A percentile compares a stretch with the other conserved stretches of the same genome.
These are phyloP conservation scores for Suhomyces canberraensis DNA, from an alignment of 805 yeast genomes.

Conservation along the genomic window DNA sequence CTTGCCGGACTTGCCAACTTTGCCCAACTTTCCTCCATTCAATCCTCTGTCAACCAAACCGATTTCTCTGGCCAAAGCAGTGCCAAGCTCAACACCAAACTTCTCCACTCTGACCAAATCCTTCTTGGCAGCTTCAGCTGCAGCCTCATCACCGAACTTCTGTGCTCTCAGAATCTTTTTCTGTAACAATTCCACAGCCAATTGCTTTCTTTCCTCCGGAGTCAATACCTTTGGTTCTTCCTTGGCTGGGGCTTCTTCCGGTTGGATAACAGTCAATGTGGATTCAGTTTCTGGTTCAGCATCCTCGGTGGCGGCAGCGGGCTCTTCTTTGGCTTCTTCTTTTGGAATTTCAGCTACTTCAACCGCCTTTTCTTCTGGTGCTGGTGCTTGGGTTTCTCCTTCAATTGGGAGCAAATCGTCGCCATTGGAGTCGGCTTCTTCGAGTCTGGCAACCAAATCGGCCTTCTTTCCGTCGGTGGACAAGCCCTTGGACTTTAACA, in stretches of 20 bases:
- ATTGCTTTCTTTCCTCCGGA: constrained; percentile 67
- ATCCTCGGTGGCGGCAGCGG: constrained; percentile 8
- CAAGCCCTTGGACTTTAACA: constrained; percentile 64
- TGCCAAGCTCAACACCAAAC: constrained; percentile 73
- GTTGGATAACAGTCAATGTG: constrained; percentile 14
- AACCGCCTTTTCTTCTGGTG: constrained; percentile 14
- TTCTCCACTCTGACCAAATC: constrained; percentile 72
- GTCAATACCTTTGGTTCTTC: constrained; percentile 42
- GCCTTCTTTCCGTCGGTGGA: constrained; percentile 76
- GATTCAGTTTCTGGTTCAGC: constrained; percentile 10
- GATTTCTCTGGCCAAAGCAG: constrained; percentile 64
- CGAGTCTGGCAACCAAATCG: constrained; percentile 65
- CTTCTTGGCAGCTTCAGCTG: constrained; percentile 52
- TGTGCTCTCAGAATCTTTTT: constrained; percentile 69
- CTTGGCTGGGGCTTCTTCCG: constrained; percentile 21
- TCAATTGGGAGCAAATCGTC: constrained; percentile 7
- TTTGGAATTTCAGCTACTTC: constrained; percentile 6
- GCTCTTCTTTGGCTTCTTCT: constrained; percentile 2
- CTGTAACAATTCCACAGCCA: constrained; percentile 63
- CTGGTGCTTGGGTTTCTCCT: constrained; percentile 16
- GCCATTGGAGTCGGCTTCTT: constrained; percentile 48
- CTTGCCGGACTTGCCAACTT: too few relatives aligned
- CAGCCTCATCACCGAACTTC: constrained; percentile 71
- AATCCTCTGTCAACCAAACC: constrained; percentile 48
- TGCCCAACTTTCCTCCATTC: constrained; percentile 16